These are phyloP conservation scores for Paraconiothyrium sp. DNA, from an alignment of 2,329 filamentous ascomycete genomes.

Conservation along the genomic window DNA sequence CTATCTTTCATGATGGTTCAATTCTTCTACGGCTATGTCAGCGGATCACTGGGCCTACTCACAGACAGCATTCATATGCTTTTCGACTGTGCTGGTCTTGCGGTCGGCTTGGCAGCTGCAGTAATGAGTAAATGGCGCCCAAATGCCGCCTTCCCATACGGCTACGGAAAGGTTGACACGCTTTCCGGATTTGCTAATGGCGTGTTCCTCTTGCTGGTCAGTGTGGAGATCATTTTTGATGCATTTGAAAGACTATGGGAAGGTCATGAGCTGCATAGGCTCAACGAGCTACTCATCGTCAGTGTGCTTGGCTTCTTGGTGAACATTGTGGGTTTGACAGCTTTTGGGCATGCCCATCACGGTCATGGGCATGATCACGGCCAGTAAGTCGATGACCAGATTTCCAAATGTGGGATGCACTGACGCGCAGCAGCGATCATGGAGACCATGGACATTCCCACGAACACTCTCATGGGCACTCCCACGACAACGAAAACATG, in stretches of 20 bases:
- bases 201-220: constrained; percentile 93
- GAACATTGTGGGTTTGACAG: constrained; percentile 90
- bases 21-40: constrained; percentile 91
- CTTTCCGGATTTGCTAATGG: constrained; percentile 96
- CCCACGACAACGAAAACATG: constrained; percentile 97
- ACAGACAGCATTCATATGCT: constrained; percentile 99
- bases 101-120: constrained; percentile 88
- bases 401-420: constrained; percentile 22
- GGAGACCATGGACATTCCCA: constrained; percentile 55
- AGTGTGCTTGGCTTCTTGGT: constrained; percentile 87
- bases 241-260: constrained; percentile 88
- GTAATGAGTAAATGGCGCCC: constrained; percentile 98
- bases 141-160: constrained; percentile 88
- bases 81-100: constrained; percentile 93
- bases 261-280: constrained; percentile 81
- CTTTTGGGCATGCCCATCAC: constrained; percentile 72
- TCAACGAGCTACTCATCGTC: constrained; percentile 88
- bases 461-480: constrained; percentile 46
- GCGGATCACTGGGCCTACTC: constrained; percentile 91
- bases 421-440: constrained; percentile 44
- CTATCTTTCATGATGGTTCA: constrained; percentile 95
- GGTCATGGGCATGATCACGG: constrained; percentile 61
- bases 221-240: constrained; percentile 94
- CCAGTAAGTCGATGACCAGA: constrained; percentile 39
- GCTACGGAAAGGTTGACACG: constrained; percentile 96